Evolutionary conservation across 2,329 filamentous ascomycete genomes (phyloP), one percentile per base, ranked within the genome.

Genomic region (Chaetomium sp.): DNA sequence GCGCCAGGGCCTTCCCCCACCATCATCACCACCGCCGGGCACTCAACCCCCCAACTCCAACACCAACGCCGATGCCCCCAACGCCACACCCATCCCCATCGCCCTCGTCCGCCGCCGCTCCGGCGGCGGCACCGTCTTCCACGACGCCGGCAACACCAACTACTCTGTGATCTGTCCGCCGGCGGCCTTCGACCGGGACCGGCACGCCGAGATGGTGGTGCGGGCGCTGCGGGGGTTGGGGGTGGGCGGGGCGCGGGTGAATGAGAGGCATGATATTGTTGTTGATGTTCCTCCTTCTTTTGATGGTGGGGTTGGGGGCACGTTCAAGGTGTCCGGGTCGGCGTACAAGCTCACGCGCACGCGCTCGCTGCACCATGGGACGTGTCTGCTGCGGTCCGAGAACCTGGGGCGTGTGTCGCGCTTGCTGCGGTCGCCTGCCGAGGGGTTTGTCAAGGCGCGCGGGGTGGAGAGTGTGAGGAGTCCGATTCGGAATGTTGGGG

Each of bases 391-490:
- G 2, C 82, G 84, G 38, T 93, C 91, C 61, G 89, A 90, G 1
- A 91, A 96, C 73, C 80, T 98, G 50, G 75, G 79, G 33, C 78
- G 81, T 49, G 90, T 98, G 31, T 86, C 88, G 1, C 78, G 83
- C 2, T 87, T 94, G 72, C 77, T 99, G 68, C 84, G 86, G 25
- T 93, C 92, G n/a, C 92, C 93, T 0, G 91, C 90, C 0, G 89
- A 88, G 70, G 82, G 83, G 0, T 93, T 86, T 73, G 89, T 98
- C 72, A 87, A 87, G 67, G 91, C 92, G 0, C 88, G 90, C 66
- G 95, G 95, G 0, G 93, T 97, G 0, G 92, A 95, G 71, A 98
- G 94, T 74, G 93, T 98, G 51, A 88, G 91, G 67, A 96, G 92
- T 56, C 87, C 88, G 0, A 89, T 98, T 12, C 83, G 86, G 8